Base-by-base conservation (phyloP, 2,329 filamentous ascomycete species). In the Fusarium papillatum region DNA sequence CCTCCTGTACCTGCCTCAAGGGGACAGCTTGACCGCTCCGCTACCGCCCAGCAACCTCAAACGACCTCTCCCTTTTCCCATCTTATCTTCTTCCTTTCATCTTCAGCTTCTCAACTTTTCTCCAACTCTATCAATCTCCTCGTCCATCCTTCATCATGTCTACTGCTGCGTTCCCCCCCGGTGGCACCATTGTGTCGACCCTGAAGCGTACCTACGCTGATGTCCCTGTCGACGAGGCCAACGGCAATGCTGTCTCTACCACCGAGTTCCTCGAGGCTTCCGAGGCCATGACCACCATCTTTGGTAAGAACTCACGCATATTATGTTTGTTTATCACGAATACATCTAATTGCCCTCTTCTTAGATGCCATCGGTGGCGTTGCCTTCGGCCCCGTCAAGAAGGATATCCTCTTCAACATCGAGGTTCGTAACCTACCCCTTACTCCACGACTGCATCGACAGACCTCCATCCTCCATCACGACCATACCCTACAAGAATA, bases 371-470 rank as follows among this genome's bases (percentile, higher is more conserved):
- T 94, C 64, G 92, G 92, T 73, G 89, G 90, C 55, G 91, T 94
- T 39, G 95, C 96, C 76, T 98, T 99, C 87, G 92, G 89, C 66
- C 94, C 95, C 31, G 96, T 98, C 83, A 98, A 98, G 90, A 94
- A 87, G 78, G 97, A 99, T 85, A 94, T 99, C 88, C 85, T 91
- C 61, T 95, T 95, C 83, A 99, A 99, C 87, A 91, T 98, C 87
- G 96, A 95, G 91, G 95, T 97, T 84, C 75, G 83, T 78, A 11
- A 46, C 36, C 60, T 59, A 61, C 8, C 31, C 57, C 36, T 55
- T 22, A 57, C 55, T n/a, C 43, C 14, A 22, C 68, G 14, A 68
- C 67, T 39, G 41, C 60, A 55, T 34, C 66, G 60, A 39, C 22
- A 62, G 34, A 29, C n/a, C 43, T 29, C 7, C 48, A 24, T 26